Evolutionary conservation across 2,329 filamentous ascomycete genomes (phyloP), one percentile per base, ranked within the genome.

Genomic region (Fusarium cyanostomum): DNA sequence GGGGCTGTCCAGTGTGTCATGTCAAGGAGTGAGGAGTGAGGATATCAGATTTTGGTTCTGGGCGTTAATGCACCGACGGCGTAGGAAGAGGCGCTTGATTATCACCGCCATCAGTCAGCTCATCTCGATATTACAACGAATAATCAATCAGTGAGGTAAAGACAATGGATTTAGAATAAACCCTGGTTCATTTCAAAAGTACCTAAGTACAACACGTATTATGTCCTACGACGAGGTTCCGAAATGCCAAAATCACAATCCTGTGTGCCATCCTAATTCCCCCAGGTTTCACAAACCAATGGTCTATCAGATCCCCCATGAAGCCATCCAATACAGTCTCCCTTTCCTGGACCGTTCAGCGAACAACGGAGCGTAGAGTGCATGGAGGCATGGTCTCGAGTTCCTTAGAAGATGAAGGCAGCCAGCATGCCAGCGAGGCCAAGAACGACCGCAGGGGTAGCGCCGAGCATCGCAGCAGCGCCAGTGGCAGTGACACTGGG

Each of bases 1-100:
- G 82, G 8, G 89, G 89, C 0, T 92, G 89, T 76, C 86, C 87
- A 0, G 79, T 89, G 15, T 90, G 87, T 69, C 71, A 74, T 50
- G 62, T 65, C 34, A 64, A 61, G 45, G 61, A 67, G 52, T 66
- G 56, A 55, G 43, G 61, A 67, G 52, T 67, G 56, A 55, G 45
- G 28, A 59, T 52, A 58, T 48, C 45, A 59, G 41, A 46, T 59
- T 58, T 39, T 43, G 28, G 18, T 59, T 54, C 21, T 33, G 44
- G 53, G 51, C 28, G 52, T 55, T 48, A 30, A 50, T 51, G 42
- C 50, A 61, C 18, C 37, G 39, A 57, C 34, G 53, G 63, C 59
- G 62, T 54, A 60, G 28, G 33, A 51, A 53, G 52, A 59, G 57
- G 43, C 37, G 54, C 39, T 54, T 44, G 50, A 46, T 64, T 49